Conservation (phyloP, 2,329 filamentous ascomycete species). For the Botrytis porri region DNA sequence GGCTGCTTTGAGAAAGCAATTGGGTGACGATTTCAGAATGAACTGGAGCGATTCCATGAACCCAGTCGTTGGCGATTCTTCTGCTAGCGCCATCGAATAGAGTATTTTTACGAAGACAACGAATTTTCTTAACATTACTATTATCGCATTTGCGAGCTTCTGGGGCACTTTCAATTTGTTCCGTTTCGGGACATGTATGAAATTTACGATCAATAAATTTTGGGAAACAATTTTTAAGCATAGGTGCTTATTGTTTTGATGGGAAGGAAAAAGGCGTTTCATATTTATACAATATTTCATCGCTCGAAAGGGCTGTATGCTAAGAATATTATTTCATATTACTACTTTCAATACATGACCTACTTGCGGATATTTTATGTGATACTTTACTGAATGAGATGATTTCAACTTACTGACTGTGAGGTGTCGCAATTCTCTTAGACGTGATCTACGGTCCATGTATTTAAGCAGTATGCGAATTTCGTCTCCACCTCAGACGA, state of each 20-base stretch:
- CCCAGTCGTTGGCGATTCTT: slow-evolving; percentile 56
- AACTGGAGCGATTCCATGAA: slow-evolving; percentile 70
- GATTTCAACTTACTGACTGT: neutral
- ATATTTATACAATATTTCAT: neutral
- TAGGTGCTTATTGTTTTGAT: slow-evolving; percentile 4
- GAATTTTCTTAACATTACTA: slow-evolving; percentile 13
- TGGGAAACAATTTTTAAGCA: slow-evolving; percentile 9
- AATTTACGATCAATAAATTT: neutral
- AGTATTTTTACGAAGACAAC: neutral
- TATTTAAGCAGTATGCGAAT: neutral
- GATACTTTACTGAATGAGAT: neutral
- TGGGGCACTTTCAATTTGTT: neutral
- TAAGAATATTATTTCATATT: slow-evolving; percentile 11
- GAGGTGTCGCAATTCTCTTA: neutral
- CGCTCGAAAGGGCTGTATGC: neutral
- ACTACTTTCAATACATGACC: neutral
- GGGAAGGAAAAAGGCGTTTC: slow-evolving; percentile 13
- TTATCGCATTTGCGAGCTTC: neutral
- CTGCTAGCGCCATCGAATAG: slow-evolving; percentile 55
- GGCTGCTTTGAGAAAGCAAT: slow-evolving; percentile 63
- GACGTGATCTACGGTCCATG: neutral
- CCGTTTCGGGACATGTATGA: neutral
- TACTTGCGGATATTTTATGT: neutral
- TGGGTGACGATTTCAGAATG: slow-evolving; percentile 72
- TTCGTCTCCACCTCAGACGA: neutral